Evolutionary conservation across 2,329 filamentous ascomycete species (phyloP).

Genomic region (Sarocladium oryzae): DNA sequence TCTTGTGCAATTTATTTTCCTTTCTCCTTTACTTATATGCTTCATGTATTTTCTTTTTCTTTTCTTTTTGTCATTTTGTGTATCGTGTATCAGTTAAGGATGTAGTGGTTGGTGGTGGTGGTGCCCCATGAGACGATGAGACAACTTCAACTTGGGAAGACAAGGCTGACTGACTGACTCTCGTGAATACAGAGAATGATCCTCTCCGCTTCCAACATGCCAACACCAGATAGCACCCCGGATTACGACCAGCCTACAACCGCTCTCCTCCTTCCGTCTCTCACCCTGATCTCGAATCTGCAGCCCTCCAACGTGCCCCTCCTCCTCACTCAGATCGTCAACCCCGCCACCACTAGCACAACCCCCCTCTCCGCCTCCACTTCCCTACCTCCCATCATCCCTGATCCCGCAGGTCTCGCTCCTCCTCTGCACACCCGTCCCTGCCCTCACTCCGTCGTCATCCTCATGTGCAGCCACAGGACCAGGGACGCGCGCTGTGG

Average conservation of each 20-base stretch:
- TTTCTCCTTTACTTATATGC: not conserved
- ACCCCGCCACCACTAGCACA: constrained; percentile 65
- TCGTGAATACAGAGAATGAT: constrained; percentile 64
- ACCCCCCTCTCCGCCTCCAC: constrained; percentile 46
- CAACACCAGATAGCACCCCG: constrained; percentile 60
- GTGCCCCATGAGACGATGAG: not conserved
- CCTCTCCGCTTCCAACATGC: constrained; percentile 88
- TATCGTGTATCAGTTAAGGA: too few species aligned
- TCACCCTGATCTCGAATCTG: constrained; percentile 77
- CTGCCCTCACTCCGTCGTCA: constrained; percentile 77
- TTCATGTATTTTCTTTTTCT: too few species aligned
- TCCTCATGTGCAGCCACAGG: constrained; percentile 88
- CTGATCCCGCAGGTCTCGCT: constrained; percentile 21
- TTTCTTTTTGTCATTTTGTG: too few species aligned
- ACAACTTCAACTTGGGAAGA: not conserved
- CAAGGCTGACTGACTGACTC: constrained; percentile 5
- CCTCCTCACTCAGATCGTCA: constrained; percentile 65
- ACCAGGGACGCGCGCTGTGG: constrained; percentile 95
- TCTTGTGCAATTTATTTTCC: not conserved
- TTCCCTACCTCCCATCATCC: constrained; percentile 28
- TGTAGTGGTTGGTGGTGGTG: not conserved
- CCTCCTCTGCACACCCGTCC: constrained; percentile 33
- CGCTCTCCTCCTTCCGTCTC: constrained; percentile 77
- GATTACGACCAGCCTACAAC: constrained; percentile 66
- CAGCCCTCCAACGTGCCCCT: constrained; percentile 66